These are phyloP conservation scores for Aureobasidium leucospermi DNA, from an alignment of 2,329 filamentous ascomycete species.

Conservation along the genomic window DNA sequence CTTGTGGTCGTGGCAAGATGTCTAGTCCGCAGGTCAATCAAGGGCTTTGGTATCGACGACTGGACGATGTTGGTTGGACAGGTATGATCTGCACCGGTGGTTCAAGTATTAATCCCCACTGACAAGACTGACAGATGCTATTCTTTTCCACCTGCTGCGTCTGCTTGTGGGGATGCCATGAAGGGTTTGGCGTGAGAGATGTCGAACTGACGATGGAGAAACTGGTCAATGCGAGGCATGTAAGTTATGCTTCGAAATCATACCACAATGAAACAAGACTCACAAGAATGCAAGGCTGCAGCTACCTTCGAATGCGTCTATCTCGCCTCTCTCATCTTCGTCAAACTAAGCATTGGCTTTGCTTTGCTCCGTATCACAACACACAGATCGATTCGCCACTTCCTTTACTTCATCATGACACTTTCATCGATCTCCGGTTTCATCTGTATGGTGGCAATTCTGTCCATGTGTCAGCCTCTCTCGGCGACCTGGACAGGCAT, in stretches of 20 bases:
- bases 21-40: slow-evolving; percentile 8
- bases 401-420: slow-evolving; percentile 15
- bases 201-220: slow-evolving; percentile 3
- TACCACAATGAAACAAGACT: no score
- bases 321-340: slow-evolving; percentile 36
- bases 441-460: slow-evolving; percentile 18
- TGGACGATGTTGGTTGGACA: slow-evolving; percentile 14
- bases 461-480: slow-evolving; percentile 16
- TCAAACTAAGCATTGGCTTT: slow-evolving; percentile 43
- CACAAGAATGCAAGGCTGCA: slow-evolving; percentile 25
- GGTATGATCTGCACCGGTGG: neutral
- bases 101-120: neutral
- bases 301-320: slow-evolving; percentile 46
- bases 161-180: slow-evolving; percentile 3
- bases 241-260: no score
- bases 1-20: slow-evolving; percentile 15
- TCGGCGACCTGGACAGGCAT: slow-evolving; percentile 15
- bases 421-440: slow-evolving; percentile 16
- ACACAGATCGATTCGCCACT: slow-evolving; percentile 20
- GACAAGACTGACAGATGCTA: neutral
- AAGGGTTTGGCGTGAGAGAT: slow-evolving; percentile 15
- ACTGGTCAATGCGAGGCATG: slow-evolving; percentile 14
- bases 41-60: slow-evolving; percentile 16
- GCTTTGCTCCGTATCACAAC: slow-evolving; percentile 44
- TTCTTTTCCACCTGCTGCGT: slow-evolving; percentile 11